A percentile compares a stretch with the other conserved stretches of the same genome.
Evolutionary conservation across 495 filamentous ascomycete species (phyloP).

Genomic region (Friedmanniomyces endolithicus): DNA sequence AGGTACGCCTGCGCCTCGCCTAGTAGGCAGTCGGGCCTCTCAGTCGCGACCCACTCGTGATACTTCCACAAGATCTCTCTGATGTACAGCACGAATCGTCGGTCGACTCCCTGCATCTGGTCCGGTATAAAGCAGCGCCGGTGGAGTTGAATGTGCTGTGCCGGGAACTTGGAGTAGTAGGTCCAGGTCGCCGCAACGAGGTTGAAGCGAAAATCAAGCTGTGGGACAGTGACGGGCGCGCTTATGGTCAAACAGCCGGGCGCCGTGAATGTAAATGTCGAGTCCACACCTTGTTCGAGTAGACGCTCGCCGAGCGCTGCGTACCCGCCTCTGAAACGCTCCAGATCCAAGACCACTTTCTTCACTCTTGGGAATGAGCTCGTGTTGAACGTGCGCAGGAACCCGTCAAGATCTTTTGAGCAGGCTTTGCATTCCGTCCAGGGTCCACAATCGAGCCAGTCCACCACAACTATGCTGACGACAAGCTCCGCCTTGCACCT

Average conservation of each 20-base stretch:
- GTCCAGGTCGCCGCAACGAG: neutral
- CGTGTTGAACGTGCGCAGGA: neutral
- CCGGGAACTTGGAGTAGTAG: neutral
- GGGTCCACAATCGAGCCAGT: neutral
- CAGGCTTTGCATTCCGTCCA: neutral
- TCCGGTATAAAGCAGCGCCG: neutral
- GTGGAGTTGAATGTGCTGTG: neutral
- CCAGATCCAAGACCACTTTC: neutral
- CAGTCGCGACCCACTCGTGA: neutral
- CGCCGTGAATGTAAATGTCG: neutral
- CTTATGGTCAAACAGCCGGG: neutral
- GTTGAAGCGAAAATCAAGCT: neutral
- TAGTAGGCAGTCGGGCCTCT: neutral
- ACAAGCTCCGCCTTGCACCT: neutral
- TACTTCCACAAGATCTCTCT: neutral
- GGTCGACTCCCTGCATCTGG: neutral
- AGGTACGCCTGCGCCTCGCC: neutral
- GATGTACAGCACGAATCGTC: neutral
- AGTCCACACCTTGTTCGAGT: neutral
- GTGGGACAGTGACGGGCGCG: neutral
- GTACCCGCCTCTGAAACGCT: conserved; percentile 1
- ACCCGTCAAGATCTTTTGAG: neutral
- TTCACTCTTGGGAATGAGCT: neutral
- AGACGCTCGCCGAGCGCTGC: neutral
- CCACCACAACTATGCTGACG: neutral